These are phyloP conservation scores for Sclerospora graminicola DNA, from an alignment of 352 stramenopile genomes.

Conservation along the genomic window DNA sequence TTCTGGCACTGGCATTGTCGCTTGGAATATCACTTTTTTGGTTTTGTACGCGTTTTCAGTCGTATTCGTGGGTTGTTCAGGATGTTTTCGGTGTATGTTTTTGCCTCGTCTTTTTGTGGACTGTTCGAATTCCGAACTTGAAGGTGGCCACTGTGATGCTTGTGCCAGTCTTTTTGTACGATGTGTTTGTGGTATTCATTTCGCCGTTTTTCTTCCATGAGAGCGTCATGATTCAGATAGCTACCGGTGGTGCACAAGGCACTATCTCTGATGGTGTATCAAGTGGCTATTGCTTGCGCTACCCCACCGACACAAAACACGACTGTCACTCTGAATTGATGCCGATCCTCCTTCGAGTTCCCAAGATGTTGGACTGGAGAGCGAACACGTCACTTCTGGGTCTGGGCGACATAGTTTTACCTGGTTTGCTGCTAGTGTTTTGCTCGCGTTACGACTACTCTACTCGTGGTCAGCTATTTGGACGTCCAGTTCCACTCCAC, in stretches of 20 bases:
- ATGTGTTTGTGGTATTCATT: conserved; percentile 95
- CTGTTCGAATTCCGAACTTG: conserved; percentile 88
- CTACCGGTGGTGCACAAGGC: conserved; percentile 71
- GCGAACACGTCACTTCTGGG: conserved; percentile 90
- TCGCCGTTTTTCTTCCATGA: conserved; percentile 86
- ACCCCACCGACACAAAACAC: conserved; percentile 50
- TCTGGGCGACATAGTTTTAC: conserved; percentile 94
- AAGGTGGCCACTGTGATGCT: conserved; percentile 88
- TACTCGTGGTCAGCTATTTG: conserved; percentile 59
- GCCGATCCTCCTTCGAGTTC: conserved; percentile 92
- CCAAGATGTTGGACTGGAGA: conserved; percentile 89
- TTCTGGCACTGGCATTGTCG: conserved; percentile 67
- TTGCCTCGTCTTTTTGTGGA: conserved; percentile 88
- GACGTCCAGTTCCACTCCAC: conserved; percentile 35
- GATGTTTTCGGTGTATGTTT: conserved; percentile 91
- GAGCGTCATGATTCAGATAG: conserved; percentile 93
- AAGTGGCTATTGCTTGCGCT: conserved; percentile 58
- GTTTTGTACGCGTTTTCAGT: conserved; percentile 68
- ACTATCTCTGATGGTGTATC: conserved; percentile 25
- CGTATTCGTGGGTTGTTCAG: conserved; percentile 87
- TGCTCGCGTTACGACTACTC: conserved; percentile 90
- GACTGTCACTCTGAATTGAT: conserved; percentile 76
- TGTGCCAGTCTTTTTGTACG: conserved; percentile 91
- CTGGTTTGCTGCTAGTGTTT: conserved; percentile 92
- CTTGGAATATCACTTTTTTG: conserved; percentile 39